A percentile compares a stretch with the other conserved stretches of the same genome.
Conservation (phyloP, 1,284 basidiomycete species). For the Heterobasidion parviporum region DNA sequence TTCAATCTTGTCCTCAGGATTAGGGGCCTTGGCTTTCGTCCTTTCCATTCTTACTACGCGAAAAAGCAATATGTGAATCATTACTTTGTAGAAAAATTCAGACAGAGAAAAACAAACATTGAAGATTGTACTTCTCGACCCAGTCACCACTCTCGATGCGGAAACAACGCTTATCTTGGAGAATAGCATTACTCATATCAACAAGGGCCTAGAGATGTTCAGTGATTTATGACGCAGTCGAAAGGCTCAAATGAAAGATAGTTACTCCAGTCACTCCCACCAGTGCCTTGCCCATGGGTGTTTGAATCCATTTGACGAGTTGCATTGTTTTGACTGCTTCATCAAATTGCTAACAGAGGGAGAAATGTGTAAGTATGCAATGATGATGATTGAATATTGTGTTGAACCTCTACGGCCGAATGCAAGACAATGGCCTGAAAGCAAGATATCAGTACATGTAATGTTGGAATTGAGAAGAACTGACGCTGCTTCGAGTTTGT, state of each 20-base stretch:
- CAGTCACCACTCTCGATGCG: background rate
- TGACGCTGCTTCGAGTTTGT: constrained; percentile 1
- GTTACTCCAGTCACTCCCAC: background rate
- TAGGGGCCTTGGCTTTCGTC: background rate
- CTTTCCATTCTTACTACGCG: background rate
- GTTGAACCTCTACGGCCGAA: no score
- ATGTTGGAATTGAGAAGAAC: background rate
- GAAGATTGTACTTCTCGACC: background rate
- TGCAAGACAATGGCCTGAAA: no score
- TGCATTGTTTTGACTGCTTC: background rate
- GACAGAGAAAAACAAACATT: background rate
- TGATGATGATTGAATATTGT: background rate
- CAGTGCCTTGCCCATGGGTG: background rate
- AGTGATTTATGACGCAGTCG: background rate
- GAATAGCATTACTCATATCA: constrained; percentile 1
- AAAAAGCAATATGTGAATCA: background rate
- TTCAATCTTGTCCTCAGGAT: background rate
- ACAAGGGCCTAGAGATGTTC: background rate
- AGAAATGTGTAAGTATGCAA: background rate
- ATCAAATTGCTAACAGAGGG: background rate
- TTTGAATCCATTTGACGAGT: background rate
- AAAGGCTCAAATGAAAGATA: background rate
- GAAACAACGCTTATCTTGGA: background rate
- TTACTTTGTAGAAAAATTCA: background rate
- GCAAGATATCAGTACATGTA: background rate